These are phyloP conservation scores for Boletus tomentosulus DNA, from an alignment of 768 basidiomycete genomes.

Conservation along the genomic window DNA sequence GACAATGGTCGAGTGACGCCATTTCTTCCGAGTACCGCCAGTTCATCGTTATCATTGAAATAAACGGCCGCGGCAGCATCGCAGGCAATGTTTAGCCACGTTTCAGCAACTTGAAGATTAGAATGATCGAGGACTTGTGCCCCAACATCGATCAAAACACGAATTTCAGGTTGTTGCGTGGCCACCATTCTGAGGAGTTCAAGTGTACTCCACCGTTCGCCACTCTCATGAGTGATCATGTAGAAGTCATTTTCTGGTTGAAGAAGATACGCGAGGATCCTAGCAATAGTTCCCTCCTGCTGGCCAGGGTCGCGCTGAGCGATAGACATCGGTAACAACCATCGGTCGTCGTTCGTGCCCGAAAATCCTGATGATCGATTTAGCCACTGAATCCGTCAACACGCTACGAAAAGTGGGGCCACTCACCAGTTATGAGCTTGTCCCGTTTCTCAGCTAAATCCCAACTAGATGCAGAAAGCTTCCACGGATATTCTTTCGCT, in stretches of 20 bases:
- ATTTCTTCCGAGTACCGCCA: no score
- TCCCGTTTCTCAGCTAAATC: constrained; percentile 22
- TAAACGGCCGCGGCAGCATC: no score
- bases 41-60: no score
- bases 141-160: no score
- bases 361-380: constrained; percentile 34
- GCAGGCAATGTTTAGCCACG: no score
- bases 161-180: not conserved
- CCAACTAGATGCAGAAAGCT: no score
- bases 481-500: no score
- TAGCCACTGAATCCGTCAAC: no score
- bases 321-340: constrained; percentile 14
- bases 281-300: no score
- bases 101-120: no score
- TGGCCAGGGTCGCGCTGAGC: constrained; percentile 9
- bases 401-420: not conserved
- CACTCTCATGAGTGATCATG: not conserved
- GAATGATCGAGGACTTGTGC: no score
- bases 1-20: no score
- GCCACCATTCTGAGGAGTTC: not conserved
- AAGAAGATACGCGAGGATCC: not conserved
- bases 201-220: not conserved
- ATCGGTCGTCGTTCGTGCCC: constrained; percentile 47
- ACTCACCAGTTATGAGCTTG: not conserved
- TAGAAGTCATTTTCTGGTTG: not conserved